These are phyloP conservation scores for Penicillium digitatum DNA, from an alignment of 2,329 filamentous ascomycete genomes.

Conservation along the genomic window DNA sequence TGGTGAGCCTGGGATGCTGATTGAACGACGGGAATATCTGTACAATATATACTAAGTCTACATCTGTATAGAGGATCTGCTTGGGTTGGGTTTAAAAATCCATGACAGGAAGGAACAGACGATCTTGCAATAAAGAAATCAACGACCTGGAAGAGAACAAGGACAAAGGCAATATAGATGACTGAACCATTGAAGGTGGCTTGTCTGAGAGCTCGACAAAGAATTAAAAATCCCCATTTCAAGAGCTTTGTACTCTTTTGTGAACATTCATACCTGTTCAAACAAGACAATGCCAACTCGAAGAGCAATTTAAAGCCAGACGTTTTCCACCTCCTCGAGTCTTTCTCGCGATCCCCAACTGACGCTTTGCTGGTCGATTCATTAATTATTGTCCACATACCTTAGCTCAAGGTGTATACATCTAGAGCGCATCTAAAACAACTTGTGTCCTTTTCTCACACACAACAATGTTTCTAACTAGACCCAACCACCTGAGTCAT, in stretches of 20 bases:
- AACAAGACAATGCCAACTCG: not conserved
- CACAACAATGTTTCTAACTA: not conserved
- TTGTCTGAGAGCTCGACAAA: not conserved
- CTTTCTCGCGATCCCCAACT: not conserved
- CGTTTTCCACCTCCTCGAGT: not conserved
- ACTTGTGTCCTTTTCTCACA: too few species aligned
- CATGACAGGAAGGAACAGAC: not conserved
- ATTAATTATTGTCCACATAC: not conserved
- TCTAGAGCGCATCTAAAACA: not conserved
- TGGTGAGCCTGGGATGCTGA: not conserved
- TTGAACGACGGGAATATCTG: not conserved
- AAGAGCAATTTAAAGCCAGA: not conserved
- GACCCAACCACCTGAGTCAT: not conserved
- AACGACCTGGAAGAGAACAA: not conserved
- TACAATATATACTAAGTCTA: not conserved
- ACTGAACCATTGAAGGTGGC: not conserved
- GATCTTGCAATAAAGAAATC: not conserved
- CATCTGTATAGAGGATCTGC: not conserved
- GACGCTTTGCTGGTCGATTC: not conserved
- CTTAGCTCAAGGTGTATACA: not conserved
- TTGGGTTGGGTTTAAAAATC: not conserved
- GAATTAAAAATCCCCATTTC: not conserved
- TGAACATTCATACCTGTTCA: not conserved
- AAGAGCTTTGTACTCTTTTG: not conserved
- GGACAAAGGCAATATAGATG: too few species aligned